Base-by-base conservation (phyloP, 768 basidiomycete genomes). In the Strobilomyces confusus region DNA sequence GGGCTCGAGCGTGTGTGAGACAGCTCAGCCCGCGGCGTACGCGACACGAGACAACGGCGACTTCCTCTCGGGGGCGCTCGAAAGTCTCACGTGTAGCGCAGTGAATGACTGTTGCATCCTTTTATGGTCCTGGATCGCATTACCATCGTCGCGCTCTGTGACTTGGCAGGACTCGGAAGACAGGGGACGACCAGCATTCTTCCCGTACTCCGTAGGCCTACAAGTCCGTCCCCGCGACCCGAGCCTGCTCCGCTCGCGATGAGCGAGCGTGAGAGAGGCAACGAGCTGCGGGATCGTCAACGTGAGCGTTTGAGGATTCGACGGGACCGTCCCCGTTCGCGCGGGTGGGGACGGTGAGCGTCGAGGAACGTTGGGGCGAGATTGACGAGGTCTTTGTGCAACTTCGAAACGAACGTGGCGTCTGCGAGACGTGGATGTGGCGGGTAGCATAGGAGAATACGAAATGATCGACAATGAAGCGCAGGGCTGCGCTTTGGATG, bases 231-330 rank as follows among this genome's bases (percentile, higher is more conserved):
- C 60, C 3, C 69, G 69, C 17, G 43, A 9, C 14, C 60, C 58
- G 37, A 46, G n/a, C 44, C 58, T 55, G 22, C 55, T 46, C 44
- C 57, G 58, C 19, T 71, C 68, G 40, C 41, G 65, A 47, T 64
- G 38, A 22, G 64, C 62, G 42, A 69, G 63, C 1, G 56, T 66
- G 17, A 69, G 61, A 9, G 64, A 59, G 20, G 68, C 68, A 17
- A 69, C 68, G 14, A 69, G 68, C 45, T 69, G 68, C 1, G 69
- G 61, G 49, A 70, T 66, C 2, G 69, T 59, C 60, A 69, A 58
- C 26, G 61, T 58, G 42, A 57, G 49, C 20, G 51, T 51, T 25
- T 44, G 66, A 9, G 47, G 25, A 19, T 49, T 54, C 14, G 49
- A 9, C 15, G 57, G 19, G 9, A 49, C n/a, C 0, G 48, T 14